Evolutionary conservation across 73 alveolate species (phyloP).

Genomic region (Vitrella brassicaformis): DNA sequence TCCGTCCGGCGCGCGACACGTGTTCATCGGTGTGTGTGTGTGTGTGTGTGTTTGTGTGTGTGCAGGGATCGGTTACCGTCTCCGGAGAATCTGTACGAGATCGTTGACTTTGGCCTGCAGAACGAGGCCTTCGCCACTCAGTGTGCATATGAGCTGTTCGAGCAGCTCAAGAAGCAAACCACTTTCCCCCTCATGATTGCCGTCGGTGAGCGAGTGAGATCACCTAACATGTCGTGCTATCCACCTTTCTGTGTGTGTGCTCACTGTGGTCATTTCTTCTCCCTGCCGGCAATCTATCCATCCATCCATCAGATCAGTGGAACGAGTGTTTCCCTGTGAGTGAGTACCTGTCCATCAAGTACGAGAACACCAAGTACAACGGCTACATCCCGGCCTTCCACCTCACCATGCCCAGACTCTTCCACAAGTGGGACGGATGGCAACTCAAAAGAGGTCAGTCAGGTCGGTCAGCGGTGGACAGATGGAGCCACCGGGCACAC

Average conservation of each 20-base stretch:
- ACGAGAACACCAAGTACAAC: conserved; percentile 29
- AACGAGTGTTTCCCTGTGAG: conserved; percentile 16
- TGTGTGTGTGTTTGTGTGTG: neutral
- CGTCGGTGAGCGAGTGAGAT: too few species aligned
- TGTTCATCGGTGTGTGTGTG: neutral
- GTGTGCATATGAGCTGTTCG: conserved; percentile 6
- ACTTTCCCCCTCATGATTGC: conserved; percentile 6
- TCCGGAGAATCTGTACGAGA: conserved; percentile 6
- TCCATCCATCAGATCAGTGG: too few species aligned
- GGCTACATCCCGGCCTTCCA: conserved; percentile 33
- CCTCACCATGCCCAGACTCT: conserved; percentile 26
- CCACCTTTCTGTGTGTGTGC: too few species aligned
- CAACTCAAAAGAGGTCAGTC: conserved; percentile 3
- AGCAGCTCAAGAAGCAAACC: conserved; percentile 18
- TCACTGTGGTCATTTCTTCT: too few species aligned
- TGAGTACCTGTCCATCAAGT: conserved; percentile 11
- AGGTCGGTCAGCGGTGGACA: too few species aligned
- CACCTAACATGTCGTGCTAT: too few species aligned
- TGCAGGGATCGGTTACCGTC: neutral
- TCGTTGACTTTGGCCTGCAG: conserved; percentile 20
- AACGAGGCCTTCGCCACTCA: neutral
- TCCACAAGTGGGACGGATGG: conserved; percentile 17
- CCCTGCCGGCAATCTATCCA: too few species aligned
- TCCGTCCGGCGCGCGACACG: neutral
- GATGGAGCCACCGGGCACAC: too few species aligned